Conservation (phyloP, 2,329 filamentous ascomycete species). For the Trichoderma sp. region DNA sequence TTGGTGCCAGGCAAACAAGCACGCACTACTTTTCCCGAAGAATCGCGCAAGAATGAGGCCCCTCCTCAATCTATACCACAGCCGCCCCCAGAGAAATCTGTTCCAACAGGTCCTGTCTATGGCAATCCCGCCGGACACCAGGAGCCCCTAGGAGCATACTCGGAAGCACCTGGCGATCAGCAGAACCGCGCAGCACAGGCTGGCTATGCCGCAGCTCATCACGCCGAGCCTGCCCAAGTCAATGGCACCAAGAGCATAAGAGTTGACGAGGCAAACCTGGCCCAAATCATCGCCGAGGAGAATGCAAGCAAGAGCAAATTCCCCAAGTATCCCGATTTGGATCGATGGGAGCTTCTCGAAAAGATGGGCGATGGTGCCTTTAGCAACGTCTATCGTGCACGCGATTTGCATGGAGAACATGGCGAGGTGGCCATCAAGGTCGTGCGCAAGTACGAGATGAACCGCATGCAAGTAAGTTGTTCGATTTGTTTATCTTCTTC, state of each 20-base stretch:
- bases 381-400: constrained; percentile 94
- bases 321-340: constrained; percentile 54
- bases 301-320: constrained; percentile 81
- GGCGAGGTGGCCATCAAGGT: constrained; percentile 96
- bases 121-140: constrained; percentile 39
- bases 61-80: constrained; percentile 47
- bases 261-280: constrained; percentile 66
- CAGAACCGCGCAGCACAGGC: constrained; percentile 69
- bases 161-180: constrained; percentile 55
- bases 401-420: constrained; percentile 66
- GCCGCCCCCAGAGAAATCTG: constrained; percentile 53
- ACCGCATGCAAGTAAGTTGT: constrained; percentile 88
- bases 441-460: constrained; percentile 98
- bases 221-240: constrained; percentile 54
- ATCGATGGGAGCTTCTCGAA: constrained; percentile 76
- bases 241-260: constrained; percentile 34
- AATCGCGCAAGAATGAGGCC: constrained; percentile 53
- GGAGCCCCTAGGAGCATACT: constrained; percentile 59
- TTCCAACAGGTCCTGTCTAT: constrained; percentile 46
- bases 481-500: constrained; percentile 25
- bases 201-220: constrained; percentile 61
- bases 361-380: constrained; percentile 99
- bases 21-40: constrained; percentile 56
- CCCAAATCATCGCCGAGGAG: constrained; percentile 87
- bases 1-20: constrained; percentile 73